A percentile compares a stretch with the other conserved stretches of the same genome.
Evolutionary conservation across 2,329 filamentous ascomycete genomes (phyloP).

Genomic region (Fusarium nelsonii): DNA sequence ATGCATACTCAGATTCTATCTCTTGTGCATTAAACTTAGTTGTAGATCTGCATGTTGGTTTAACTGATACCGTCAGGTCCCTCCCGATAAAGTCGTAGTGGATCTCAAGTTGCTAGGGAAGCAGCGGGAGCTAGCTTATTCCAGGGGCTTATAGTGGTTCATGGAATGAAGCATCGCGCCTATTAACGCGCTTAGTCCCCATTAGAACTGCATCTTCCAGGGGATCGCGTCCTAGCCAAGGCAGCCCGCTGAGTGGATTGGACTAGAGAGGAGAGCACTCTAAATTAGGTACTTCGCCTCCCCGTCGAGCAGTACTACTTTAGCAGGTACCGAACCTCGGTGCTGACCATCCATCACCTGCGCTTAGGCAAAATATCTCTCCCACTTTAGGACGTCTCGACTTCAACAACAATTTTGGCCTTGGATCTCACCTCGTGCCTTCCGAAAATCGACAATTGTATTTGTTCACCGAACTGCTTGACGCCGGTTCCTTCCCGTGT

Average conservation of each 20-base stretch:
- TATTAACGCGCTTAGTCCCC: conserved; percentile 31
- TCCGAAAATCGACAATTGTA: conserved; percentile 11
- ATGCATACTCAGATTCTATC: not conserved
- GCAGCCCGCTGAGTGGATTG: not conserved
- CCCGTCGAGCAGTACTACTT: not conserved
- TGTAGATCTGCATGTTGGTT: not conserved
- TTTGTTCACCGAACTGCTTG: conserved; percentile 9
- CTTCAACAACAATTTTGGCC: conserved; percentile 23
- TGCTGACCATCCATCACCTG: conserved; percentile 13
- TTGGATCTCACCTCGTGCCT: conserved; percentile 15
- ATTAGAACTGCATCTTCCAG: conserved; percentile 20
- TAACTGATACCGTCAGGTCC: not conserved
- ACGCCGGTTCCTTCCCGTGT: not conserved
- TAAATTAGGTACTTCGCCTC: conserved; percentile 14
- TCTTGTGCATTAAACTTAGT: not conserved
- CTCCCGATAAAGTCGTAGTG: conserved; percentile 11
- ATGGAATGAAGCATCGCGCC: conserved; percentile 31
- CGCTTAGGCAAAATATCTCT: conserved; percentile 35
- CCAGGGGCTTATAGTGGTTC: conserved; percentile 17
- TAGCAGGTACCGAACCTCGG: not conserved
- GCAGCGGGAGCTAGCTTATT: conserved; percentile 35
- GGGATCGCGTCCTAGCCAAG: conserved; percentile 28
- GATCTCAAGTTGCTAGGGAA: conserved; percentile 44
- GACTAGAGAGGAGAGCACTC: conserved; percentile 1
- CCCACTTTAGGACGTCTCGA: conserved; percentile 26